These are phyloP conservation scores for Rhazya stricta DNA, from an alignment of 257 asterid genomes.

Conservation along the genomic window DNA sequence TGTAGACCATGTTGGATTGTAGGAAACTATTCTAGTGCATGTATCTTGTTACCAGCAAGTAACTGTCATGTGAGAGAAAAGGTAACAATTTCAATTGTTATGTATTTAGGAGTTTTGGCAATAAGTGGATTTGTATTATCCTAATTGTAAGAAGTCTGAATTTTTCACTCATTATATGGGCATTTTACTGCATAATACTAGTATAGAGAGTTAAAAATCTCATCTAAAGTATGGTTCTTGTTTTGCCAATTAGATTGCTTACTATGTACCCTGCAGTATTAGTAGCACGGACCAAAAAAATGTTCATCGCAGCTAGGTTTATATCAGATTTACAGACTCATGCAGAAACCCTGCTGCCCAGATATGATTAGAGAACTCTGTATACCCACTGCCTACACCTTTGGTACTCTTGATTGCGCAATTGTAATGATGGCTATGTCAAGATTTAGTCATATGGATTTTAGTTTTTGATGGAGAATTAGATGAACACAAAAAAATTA, in stretches of 20 bases:
- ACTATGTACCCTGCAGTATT: background rate
- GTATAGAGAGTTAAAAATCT: background rate
- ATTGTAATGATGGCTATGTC: too few species aligned
- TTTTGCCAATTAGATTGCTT: background rate
- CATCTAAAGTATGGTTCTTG: background rate
- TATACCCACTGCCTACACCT: too few species aligned
- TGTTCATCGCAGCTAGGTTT: background rate
- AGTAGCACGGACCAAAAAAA: background rate
- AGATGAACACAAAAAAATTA: too few species aligned
- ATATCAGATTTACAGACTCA: background rate
- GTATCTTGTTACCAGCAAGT: background rate
- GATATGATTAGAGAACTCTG: background rate
- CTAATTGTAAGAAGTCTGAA: background rate
- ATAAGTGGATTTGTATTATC: background rate
- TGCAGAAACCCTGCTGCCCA: background rate
- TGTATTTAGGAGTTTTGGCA: background rate
- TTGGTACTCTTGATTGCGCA: too few species aligned
- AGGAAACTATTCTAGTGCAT: background rate
- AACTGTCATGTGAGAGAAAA: background rate
- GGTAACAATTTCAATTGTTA: background rate
- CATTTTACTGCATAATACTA: background rate
- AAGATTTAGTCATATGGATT: too few species aligned
- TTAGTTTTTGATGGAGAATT: too few species aligned
- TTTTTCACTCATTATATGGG: background rate
- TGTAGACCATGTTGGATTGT: background rate